Evolutionary conservation across 1,284 basidiomycete genomes (phyloP).

Genomic region (Fomitopsis betulina): DNA sequence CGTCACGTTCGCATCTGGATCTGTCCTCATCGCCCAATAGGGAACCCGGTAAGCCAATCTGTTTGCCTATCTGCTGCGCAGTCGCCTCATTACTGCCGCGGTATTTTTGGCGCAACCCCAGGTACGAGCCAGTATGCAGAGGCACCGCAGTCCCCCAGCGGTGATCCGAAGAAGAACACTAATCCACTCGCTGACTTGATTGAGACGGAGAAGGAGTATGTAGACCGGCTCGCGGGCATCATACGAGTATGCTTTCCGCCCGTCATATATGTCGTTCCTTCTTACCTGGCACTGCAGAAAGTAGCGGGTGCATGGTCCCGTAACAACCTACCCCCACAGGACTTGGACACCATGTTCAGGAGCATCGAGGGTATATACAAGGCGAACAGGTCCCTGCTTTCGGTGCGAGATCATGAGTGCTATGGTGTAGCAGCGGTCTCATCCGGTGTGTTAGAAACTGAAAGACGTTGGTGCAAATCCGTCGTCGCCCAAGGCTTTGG

Average conservation of each 20-base stretch:
- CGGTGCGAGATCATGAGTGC: conserved; percentile 41
- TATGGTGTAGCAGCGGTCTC: not conserved
- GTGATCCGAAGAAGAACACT: conserved; percentile 50
- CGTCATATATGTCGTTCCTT: conserved; percentile 7
- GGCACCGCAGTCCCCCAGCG: conserved; percentile 19
- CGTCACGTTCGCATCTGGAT: not conserved
- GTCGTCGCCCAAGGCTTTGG: conserved; percentile 91
- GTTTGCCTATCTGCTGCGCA: not conserved
- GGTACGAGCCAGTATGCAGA: conserved; percentile 15
- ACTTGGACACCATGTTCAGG: conserved; percentile 93
- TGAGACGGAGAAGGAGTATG: conserved; percentile 90
- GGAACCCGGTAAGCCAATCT: not conserved
- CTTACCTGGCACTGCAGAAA: conserved; percentile 51
- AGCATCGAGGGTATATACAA: conserved; percentile 91
- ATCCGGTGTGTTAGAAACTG: conserved; percentile 59
- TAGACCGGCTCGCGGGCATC: conserved; percentile 86
- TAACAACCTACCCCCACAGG: conserved; percentile 87
- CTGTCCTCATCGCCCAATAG: not conserved
- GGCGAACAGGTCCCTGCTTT: conserved; percentile 78
- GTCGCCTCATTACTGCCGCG: not conserved
- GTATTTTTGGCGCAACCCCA: conserved; percentile 7
- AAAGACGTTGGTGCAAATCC: conserved; percentile 94
- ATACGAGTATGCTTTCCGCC: conserved; percentile 70
- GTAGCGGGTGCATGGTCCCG: conserved; percentile 97
- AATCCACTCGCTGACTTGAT: conserved; percentile 93